Conservation (phyloP, 75 land plant genomes). For the Isoetes taiwanensis region DNA sequence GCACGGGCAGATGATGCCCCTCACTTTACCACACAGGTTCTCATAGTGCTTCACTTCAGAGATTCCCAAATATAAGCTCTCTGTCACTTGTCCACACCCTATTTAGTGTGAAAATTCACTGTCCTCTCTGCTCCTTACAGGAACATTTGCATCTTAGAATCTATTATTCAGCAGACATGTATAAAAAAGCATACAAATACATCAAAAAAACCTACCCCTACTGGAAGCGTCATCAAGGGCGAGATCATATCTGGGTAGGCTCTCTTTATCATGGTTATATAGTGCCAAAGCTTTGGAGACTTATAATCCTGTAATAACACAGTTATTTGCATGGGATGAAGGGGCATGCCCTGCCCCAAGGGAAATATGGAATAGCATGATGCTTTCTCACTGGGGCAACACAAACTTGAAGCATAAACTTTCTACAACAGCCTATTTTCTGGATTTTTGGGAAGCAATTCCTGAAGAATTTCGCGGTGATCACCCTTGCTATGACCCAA, state of each 20-base stretch:
- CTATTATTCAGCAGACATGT: constrained; percentile 49
- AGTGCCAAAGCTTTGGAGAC: no score
- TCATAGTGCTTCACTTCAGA: no score
- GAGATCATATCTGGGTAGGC: constrained; percentile 93
- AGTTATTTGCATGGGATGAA: constrained; percentile 98
- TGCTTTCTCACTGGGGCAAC: constrained; percentile 96
- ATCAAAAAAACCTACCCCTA: constrained; percentile 56
- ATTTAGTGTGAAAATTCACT: no score
- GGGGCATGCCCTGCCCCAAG: constrained; percentile 98
- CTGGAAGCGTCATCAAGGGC: constrained; percentile 79
- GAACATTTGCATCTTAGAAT: constrained; percentile 50
- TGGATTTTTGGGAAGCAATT: constrained; percentile 70
- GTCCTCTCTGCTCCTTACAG: no score
- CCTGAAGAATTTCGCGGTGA: constrained; percentile 49
- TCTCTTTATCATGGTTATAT: no score
- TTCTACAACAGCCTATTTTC: constrained; percentile 82
- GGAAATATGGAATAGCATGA: constrained; percentile 94
- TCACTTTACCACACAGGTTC: constrained; percentile 61
- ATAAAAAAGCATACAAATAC: constrained; percentile 64
- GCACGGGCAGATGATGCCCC: constrained; percentile 82
- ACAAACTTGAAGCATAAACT: constrained; percentile 76
- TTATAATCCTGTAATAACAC: constrained; percentile 8
- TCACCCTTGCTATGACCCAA: constrained; percentile 86
- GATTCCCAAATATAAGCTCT: no score
- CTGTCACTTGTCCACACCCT: no score